These are phyloP conservation scores for Taphrina flavorubra DNA, from an alignment of 1,139 yeast genomes.

Conservation along the genomic window DNA sequence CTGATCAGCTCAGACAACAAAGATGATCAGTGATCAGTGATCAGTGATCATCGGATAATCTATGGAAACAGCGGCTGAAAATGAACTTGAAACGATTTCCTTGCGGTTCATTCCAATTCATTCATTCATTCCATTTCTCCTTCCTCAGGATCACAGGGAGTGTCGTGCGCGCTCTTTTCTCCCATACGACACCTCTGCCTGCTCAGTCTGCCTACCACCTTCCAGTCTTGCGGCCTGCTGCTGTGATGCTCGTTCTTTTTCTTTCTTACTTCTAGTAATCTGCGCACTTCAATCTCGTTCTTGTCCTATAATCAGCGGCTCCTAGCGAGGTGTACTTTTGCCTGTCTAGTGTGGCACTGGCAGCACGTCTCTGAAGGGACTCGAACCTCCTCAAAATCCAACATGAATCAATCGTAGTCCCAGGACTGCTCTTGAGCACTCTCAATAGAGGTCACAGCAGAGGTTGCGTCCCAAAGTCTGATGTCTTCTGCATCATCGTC, in stretches of 20 bases:
- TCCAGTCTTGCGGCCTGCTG: neutral
- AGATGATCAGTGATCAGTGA: conserved; percentile 1
- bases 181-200: neutral
- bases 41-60: neutral
- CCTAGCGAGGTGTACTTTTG: conserved; percentile 1
- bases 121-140: too few relatives aligned
- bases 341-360: conserved; percentile 1
- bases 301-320: too few relatives aligned
- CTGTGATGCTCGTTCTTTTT: neutral
- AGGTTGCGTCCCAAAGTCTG: neutral
- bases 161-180: neutral
- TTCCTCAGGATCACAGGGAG: neutral
- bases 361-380: conserved; percentile 12
- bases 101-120: too few relatives aligned
- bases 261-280: too few relatives aligned
- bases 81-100: too few relatives aligned
- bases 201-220: neutral
- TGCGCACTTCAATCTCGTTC: too few relatives aligned
- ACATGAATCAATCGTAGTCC: conserved; percentile 13
- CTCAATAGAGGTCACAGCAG: conserved; percentile 1
- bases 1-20: neutral
- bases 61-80: too few relatives aligned
- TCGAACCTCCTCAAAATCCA: neutral
- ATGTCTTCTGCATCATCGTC: conserved; percentile 24
- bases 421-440: conserved; percentile 11